Conservation (phyloP, 1,139 yeast genomes). For the Torulaspora pretoriensis region DNA sequence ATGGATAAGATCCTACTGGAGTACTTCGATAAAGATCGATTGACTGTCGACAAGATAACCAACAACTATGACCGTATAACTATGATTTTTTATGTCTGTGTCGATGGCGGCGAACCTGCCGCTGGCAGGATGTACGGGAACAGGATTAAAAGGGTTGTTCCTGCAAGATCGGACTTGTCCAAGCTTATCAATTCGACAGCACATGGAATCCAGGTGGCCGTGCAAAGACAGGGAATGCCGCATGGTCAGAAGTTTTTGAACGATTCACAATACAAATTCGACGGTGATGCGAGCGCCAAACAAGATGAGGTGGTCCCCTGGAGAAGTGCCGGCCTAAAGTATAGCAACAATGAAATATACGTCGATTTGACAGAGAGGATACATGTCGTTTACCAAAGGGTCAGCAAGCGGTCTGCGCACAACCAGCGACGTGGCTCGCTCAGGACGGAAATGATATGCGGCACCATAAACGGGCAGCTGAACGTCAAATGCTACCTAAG, state of each 20-base stretch:
- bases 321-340: slow-evolving; percentile 62
- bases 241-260: slow-evolving; percentile 3
- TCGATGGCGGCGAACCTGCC: slow-evolving; percentile 73
- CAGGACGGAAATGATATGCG: slow-evolving; percentile 31
- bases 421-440: slow-evolving; percentile 6
- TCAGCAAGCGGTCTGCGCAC: slow-evolving; percentile 2
- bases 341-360: slow-evolving; percentile 74
- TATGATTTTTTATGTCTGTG: slow-evolving; percentile 41
- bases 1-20: slow-evolving; percentile 27
- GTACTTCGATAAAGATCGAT: slow-evolving; percentile 32
- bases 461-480: slow-evolving; percentile 62
- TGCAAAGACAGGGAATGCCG: slow-evolving; percentile 15
- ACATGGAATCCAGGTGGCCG: slow-evolving; percentile 27
- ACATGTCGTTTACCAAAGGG: slow-evolving; percentile 35
- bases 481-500: slow-evolving; percentile 63
- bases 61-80: slow-evolving; percentile 33
- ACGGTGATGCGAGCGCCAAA: neutral
- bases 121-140: slow-evolving; percentile 59
- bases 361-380: slow-evolving; percentile 69
- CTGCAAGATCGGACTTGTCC: slow-evolving; percentile 46
- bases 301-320: slow-evolving; percentile 52
- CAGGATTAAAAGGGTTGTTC: slow-evolving; percentile 64
- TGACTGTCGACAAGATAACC: slow-evolving; percentile 25
- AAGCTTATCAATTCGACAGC: slow-evolving; percentile 42
- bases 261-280: slow-evolving; percentile 3